Base-by-base conservation (phyloP, 2,329 filamentous ascomycete genomes). In the Onygenales sp. region DNA sequence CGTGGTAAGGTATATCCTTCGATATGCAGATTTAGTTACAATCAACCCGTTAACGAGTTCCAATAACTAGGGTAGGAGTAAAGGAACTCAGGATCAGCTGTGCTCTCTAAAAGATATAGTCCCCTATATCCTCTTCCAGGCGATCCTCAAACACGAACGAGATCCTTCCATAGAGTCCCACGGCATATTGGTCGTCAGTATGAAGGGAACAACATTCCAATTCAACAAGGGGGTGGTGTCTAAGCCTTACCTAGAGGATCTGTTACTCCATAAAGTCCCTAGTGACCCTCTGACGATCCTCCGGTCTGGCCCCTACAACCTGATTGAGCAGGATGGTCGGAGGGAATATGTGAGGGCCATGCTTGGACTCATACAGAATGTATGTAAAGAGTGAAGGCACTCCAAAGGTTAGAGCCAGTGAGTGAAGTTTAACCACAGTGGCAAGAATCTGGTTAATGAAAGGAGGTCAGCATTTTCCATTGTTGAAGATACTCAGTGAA, bases 81-180 rank as follows among this genome's bases (percentile, higher is more conserved):
- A 36, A 41, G 47, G 33, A 3, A 27, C 43, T 45, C 14, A 13
- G 11, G 47, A 39, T 36, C 47, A 36, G 13, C 13, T 41, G 3
- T 41, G 36, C 47, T 36, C 47, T 27, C 7, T 27, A 31, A 7
- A 50, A 50, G 31, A 50, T 10, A 50, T 50, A 17, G 47, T 41
- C 9, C 47, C 47, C n/a, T 50, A 50, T 41, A 27, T 50, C 32
- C 47, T 50, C 32, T 50, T 50, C 14, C 47, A 50, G 21, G 47
- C 47, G 21, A 50, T 50, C 38, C 11, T 50, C 5, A 39, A 50
- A 41, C 35, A 50, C 14, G 47, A 50, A 31, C 47, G 32, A 50
- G n/a, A n/a, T 8, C 8, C 47, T 11, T 13, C 33, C 31, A 13
- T n/a, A 21, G 32, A 38, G 31, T 50, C 47, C 27, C 47, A 50